Percentiles rank a stretch among this genome's conserved stretches.
These are phyloP conservation scores for Forsythia suspensa DNA, from an alignment of 257 asterid species.

Conservation along the genomic window DNA sequence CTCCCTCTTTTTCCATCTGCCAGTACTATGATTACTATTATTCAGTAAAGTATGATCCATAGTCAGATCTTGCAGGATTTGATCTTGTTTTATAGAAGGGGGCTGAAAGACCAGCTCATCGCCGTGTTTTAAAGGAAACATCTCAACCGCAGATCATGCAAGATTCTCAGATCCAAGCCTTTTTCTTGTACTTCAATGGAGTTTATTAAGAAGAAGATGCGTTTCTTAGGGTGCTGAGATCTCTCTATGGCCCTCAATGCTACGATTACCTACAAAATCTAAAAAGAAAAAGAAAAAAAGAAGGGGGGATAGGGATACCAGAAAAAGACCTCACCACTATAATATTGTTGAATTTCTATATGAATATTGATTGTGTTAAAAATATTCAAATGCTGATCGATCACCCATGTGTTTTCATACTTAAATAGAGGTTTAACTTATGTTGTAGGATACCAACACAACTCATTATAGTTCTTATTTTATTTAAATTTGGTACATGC, in stretches of 20 bases:
- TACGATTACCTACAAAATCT: background rate
- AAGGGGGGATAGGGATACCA: background rate
- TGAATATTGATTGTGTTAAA: background rate
- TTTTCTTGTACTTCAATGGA: background rate
- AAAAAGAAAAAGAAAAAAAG: no score
- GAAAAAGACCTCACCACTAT: background rate
- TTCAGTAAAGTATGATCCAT: background rate
- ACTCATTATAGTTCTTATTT: background rate
- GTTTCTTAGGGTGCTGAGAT: background rate
- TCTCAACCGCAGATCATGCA: background rate
- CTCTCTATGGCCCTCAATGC: background rate
- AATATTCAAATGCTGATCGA: background rate
- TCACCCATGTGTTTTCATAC: background rate
- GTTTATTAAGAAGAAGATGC: background rate
- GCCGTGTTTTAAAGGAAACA: background rate
- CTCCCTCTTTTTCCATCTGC: constrained; percentile 7
- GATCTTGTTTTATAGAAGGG: background rate
- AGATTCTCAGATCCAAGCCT: background rate
- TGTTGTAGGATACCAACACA: background rate
- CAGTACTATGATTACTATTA: background rate
- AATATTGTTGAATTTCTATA: background rate
- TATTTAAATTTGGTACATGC: background rate
- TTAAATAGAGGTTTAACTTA: no score
- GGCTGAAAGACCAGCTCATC: background rate
- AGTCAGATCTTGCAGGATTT: constrained; percentile 15